Evolutionary conservation across 2,329 filamentous ascomycete genomes (phyloP), one percentile per base, ranked within the genome.

Genomic region (Trichophyton benhamiae): DNA sequence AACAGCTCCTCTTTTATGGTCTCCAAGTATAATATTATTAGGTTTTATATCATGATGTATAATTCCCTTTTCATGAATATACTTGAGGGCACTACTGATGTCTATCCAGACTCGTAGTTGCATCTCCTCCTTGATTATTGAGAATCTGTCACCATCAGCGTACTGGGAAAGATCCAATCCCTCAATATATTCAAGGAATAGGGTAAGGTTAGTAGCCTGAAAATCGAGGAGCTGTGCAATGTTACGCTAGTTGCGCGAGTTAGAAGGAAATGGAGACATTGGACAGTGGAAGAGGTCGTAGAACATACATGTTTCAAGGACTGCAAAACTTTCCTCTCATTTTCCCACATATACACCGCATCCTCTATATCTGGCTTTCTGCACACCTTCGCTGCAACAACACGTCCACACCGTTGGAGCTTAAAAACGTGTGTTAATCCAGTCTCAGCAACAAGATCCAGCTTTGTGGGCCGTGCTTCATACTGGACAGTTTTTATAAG

Each of bases 41-140:
- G 94, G 94, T 81, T 99, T 99, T 81, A 99, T 99, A 73, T 99
- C 94, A 76, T 94, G 85, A 75, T 99, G 94, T 78, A 94, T 99
- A 76, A 99, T 99, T 70, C 94, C 94, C 79, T 96, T 92, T 9
- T 92, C 97, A 78, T 99, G 94, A 69, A 99, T 99, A 78, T 99
- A 99, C 71, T 94, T 94, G 68, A 99, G 83, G 38, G 94, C 95
- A 69, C 94, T 25, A 58, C 55, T 58, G 22, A 58, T 58, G 20
- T 44, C 55, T 33, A 42, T 41, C 55, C 55, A 58, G 41, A 58
- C 25, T 20, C 17, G 33, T 33, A n/a, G 38, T 13, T 44, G 17
- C 17, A 58, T n/a, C 22, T 41, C 55, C 22, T 58, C 55, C 27
- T 58, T 44, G n/a, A 58, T 58, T 6, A 44, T 44, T 36, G 55